Percentiles rank a stretch among this genome's conserved stretches.
These are phyloP conservation scores for Rhizopogon salebrosus DNA, from an alignment of 768 basidiomycete species.

Conservation along the genomic window DNA sequence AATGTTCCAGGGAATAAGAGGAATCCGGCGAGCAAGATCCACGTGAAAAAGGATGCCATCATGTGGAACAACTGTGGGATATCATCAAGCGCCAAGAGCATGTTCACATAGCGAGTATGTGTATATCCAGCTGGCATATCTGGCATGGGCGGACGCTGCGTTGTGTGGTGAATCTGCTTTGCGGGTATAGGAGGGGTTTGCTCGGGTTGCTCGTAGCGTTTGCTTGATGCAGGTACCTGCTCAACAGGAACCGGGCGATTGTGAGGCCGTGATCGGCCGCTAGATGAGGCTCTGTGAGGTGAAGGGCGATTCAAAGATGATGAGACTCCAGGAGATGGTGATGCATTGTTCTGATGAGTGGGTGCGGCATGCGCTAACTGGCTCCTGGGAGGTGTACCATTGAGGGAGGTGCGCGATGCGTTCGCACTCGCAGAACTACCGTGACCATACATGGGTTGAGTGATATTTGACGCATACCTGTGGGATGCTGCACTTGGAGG, in stretches of 20 bases:
- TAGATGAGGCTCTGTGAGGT: conserved; percentile 5
- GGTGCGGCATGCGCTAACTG: background rate
- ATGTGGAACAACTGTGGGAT: conserved; percentile 48
- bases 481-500: conserved; percentile 28
- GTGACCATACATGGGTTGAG: conserved; percentile 21
- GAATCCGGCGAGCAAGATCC: conserved; percentile 60
- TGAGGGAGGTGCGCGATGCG: conserved; percentile 17
- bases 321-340: conserved; percentile 8
- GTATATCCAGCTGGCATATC: conserved; percentile 14
- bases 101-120: conserved; percentile 51
- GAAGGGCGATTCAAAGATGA: conserved; percentile 6
- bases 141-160: conserved; percentile 18
- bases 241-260: conserved; percentile 7
- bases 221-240: background rate
- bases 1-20: conserved; percentile 61
- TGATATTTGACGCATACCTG: conserved; percentile 22
- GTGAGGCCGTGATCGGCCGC: conserved; percentile 15
- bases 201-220: background rate
- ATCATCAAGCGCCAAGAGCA: conserved; percentile 56
- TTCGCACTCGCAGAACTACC: conserved; percentile 16
- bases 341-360: conserved; percentile 5
- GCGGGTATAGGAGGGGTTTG: conserved; percentile 5
- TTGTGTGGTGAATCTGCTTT: conserved; percentile 11
- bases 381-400: conserved; percentile 2
- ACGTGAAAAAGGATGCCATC: conserved; percentile 54